Conservation (phyloP, 495 filamentous ascomycete species). For the Amphirosellinia nigrospora region DNA sequence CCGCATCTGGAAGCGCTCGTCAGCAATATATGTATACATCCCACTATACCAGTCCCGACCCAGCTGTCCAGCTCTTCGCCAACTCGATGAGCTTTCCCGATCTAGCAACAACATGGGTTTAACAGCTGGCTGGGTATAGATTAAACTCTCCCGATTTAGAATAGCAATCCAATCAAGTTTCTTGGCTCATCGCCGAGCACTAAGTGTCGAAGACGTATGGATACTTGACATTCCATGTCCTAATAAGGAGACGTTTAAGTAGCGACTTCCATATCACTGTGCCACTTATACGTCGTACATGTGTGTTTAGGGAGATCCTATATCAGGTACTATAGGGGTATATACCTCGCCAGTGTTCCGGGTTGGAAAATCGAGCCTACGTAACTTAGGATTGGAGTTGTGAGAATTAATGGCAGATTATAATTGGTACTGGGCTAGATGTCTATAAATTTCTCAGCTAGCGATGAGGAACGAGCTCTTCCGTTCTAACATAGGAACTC, state of each 20-base stretch:
- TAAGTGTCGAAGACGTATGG: no score
- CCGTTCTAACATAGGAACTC: background rate
- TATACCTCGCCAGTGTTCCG: no score
- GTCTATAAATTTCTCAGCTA: background rate
- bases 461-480: background rate
- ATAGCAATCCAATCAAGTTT: background rate
- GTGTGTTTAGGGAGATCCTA: no score
- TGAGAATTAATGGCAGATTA: background rate
- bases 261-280: no score
- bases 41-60: background rate
- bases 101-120: background rate
- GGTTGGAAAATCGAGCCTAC: no score
- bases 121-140: background rate
- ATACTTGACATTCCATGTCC: no score
- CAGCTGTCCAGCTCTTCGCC: background rate
- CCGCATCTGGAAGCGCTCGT: slow-evolving; percentile 2
- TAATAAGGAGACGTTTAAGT: no score
- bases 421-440: background rate
- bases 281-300: no score
- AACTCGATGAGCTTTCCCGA: background rate
- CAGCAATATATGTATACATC: slow-evolving; percentile 8
- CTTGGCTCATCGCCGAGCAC: no score
- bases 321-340: no score
- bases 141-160: background rate
- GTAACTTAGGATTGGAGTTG: no score